These are phyloP conservation scores for Ormosia semicastrata DNA, from an alignment of 306 rosid genomes.

Conservation along the genomic window DNA sequence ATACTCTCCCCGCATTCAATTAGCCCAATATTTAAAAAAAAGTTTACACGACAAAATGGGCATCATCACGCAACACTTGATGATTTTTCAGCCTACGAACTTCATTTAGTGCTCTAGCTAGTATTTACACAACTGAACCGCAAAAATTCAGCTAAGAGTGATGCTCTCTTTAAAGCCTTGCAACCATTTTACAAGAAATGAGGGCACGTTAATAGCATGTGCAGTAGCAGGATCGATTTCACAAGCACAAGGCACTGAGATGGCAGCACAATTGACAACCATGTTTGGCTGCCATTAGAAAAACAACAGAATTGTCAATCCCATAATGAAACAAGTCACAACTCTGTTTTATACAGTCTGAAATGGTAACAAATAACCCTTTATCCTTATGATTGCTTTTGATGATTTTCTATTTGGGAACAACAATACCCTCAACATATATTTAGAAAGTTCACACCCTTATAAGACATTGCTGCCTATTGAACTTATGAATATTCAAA, in stretches of 20 bases:
- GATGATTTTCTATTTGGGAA: background rate
- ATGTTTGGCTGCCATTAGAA: constrained; percentile 72
- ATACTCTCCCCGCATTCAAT: no score
- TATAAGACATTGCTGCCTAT: background rate
- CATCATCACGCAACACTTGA: no score
- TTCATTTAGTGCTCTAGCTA: no score
- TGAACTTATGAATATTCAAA: background rate
- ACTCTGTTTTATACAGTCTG: background rate
- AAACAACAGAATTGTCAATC: constrained; percentile 35
- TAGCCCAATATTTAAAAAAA: no score
- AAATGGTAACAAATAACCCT: background rate
- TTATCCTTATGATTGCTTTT: background rate
- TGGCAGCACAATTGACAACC: constrained; percentile 87
- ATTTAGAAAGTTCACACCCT: background rate
- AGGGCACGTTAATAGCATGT: constrained; percentile 76
- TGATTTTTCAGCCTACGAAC: no score
- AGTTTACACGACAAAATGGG: no score
- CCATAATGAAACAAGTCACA: background rate
- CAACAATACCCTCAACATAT: background rate
- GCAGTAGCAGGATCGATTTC: constrained; percentile 77
- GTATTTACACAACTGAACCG: no score
- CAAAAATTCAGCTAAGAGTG: no score
- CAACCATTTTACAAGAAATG: constrained; percentile 75
- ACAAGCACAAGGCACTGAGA: constrained; percentile 85
- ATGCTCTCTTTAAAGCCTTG: constrained; percentile 47